phyloP scores from a whole-genome alignment of 345 rosid species.

The Linum usitatissimum region DNA sequence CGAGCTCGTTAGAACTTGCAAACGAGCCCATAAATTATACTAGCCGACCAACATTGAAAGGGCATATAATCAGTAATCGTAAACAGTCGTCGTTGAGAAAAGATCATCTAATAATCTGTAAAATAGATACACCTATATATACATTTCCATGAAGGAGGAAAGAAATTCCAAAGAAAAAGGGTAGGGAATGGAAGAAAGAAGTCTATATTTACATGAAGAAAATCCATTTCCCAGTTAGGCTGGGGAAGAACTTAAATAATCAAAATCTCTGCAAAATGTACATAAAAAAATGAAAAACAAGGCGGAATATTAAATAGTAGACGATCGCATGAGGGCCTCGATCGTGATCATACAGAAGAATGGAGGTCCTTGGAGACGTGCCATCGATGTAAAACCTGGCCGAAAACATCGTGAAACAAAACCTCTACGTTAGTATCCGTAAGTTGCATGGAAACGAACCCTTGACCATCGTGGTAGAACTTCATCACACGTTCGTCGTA shows the following conservation, averaged over 20 bases:
- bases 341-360: slow-evolving; percentile 10
- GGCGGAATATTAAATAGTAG: not conserved
- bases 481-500: slow-evolving; percentile 27
- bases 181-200: not conserved
- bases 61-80: too few species aligned
- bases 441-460: slow-evolving; percentile 53
- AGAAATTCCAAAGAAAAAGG: too few species aligned
- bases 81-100: too few species aligned
- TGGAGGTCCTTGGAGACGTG: slow-evolving; percentile 18
- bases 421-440: slow-evolving; percentile 20
- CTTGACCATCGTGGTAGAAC: slow-evolving; percentile 73
- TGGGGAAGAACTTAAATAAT: not conserved
- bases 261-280: not conserved
- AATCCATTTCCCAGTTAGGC: not conserved
- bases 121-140: not conserved
- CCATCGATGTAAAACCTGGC: slow-evolving; percentile 46
- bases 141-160: not conserved
- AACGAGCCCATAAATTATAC: too few species aligned
- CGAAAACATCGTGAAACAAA: slow-evolving; percentile 38
- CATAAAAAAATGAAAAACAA: not conserved
- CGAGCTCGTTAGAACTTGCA: too few species aligned
- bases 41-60: too few species aligned
- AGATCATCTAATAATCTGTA: too few species aligned
- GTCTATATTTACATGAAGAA: not conserved
- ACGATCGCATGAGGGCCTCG: not conserved